Percentiles rank a stretch among this genome's conserved stretches.
These are phyloP conservation scores for Trypanosoma caninum DNA, from an alignment of 208 protist species.

Conservation along the genomic window DNA sequence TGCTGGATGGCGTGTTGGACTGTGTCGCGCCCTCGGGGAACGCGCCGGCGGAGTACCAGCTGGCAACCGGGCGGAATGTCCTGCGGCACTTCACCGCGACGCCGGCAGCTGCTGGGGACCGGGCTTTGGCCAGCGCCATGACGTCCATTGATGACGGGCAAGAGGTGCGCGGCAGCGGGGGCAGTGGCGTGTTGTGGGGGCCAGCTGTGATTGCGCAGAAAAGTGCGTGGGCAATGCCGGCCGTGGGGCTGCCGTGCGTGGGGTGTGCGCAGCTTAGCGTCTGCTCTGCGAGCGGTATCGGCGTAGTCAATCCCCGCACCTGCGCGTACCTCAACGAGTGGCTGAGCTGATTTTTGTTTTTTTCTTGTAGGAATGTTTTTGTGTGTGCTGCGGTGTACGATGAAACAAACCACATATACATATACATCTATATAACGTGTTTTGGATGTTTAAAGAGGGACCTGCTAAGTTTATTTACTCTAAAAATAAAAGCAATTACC, in stretches of 20 bases:
- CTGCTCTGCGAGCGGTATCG: conserved; percentile 36
- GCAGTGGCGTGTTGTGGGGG: neutral
- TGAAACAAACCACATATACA: no score
- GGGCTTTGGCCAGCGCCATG: conserved; percentile 12
- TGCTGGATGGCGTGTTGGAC: conserved; percentile 74
- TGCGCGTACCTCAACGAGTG: conserved; percentile 52
- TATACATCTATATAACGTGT: no score
- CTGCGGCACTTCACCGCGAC: conserved; percentile 68
- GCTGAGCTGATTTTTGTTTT: conserved; percentile 29
- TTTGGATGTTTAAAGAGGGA: no score
- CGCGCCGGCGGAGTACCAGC: conserved; percentile 39
- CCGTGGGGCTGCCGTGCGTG: conserved; percentile 70
- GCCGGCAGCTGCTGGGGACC: conserved; percentile 7
- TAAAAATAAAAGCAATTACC: neutral
- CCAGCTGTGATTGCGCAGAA: conserved; percentile 15
- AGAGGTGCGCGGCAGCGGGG: neutral
- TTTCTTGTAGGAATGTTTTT: neutral
- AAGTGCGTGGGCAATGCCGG: conserved; percentile 58
- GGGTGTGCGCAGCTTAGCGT: conserved; percentile 66
- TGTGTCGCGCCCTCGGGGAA: conserved; percentile 12
- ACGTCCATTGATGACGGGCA: conserved; percentile 2
- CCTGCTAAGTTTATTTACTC: no score
- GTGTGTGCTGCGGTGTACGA: neutral
- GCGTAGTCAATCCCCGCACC: conserved; percentile 44
- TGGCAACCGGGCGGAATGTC: conserved; percentile 51